Conservation (phyloP, 2,329 filamentous ascomycete genomes). For the Aspergillus sp. region DNA sequence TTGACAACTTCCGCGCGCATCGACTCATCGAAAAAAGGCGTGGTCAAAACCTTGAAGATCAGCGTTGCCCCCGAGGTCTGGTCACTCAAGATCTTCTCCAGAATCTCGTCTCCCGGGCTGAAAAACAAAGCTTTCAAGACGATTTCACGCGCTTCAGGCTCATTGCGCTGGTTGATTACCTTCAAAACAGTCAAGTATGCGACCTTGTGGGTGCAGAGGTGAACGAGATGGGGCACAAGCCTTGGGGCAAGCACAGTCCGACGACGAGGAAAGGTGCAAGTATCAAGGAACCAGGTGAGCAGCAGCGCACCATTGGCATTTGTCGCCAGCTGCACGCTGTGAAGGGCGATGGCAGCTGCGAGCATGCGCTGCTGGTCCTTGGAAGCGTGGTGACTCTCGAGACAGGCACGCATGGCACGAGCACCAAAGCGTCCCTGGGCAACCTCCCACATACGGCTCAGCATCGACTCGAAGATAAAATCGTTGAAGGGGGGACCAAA, state of each 20-base stretch:
- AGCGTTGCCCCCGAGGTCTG: constrained; percentile 87
- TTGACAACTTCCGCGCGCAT: constrained; percentile 83
- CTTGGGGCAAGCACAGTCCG: constrained; percentile 86
- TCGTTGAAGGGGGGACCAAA: constrained; percentile 84
- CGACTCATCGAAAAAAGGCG: constrained; percentile 89
- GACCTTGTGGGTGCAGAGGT: constrained; percentile 97
- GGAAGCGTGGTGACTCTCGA: constrained; percentile 90
- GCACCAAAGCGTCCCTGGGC: constrained; percentile 89
- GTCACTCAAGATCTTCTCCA: constrained; percentile 86
- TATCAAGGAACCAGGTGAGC: constrained; percentile 96
- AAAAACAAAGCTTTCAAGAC: constrained; percentile 91
- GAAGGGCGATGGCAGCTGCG: constrained; percentile 86
- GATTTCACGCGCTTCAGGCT: constrained; percentile 81
- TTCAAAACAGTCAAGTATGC: constrained; percentile 95
- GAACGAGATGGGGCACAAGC: constrained; percentile 84
- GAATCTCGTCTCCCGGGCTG: constrained; percentile 70
- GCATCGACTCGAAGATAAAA: constrained; percentile 97
- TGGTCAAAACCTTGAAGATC: constrained; percentile 97
- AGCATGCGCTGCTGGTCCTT: constrained; percentile 95
- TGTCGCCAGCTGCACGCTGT: constrained; percentile 91
- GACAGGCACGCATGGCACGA: constrained; percentile 88
- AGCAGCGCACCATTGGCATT: constrained; percentile 92
- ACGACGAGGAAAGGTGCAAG: constrained; percentile 87
- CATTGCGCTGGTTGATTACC: constrained; percentile 95
- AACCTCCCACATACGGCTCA: constrained; percentile 87